phyloP scores from a whole-genome alignment of 2,329 filamentous ascomycete species.

The Biscogniauxia marginata region DNA sequence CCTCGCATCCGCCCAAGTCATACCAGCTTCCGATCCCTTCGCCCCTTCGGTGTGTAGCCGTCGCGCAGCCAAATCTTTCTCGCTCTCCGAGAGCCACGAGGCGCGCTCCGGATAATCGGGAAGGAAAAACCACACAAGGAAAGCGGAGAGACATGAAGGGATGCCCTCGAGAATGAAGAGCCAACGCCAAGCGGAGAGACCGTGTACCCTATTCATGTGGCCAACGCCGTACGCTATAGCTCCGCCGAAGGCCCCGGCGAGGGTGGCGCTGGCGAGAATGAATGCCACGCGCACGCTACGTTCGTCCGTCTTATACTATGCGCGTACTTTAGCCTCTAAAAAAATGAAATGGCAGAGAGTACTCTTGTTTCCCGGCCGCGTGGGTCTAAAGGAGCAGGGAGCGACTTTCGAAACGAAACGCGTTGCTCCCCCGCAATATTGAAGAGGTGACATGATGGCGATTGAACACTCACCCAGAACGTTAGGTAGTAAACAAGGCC shows the following conservation, averaged over 20 bases:
- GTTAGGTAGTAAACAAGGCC: slow-evolving; percentile 68
- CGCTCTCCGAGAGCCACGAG: slow-evolving; percentile 57
- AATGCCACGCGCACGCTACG: slow-evolving; percentile 70
- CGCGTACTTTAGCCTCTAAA: too few species aligned
- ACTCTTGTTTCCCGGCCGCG: too few species aligned
- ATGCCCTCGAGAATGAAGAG: slow-evolving; percentile 50
- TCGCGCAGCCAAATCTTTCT: slow-evolving; percentile 53
- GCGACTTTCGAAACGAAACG: too few species aligned
- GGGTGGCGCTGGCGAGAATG: slow-evolving; percentile 66
- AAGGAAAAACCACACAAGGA: slow-evolving; percentile 58
- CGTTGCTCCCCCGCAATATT: too few species aligned
- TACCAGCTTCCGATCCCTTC: slow-evolving; percentile 58
- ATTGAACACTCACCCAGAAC: slow-evolving; percentile 49
- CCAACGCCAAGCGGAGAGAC: slow-evolving; percentile 70
- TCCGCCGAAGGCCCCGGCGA: slow-evolving; percentile 75
- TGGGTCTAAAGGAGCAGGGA: too few species aligned
- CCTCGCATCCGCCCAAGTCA: slow-evolving; percentile 67
- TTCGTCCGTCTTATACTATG: slow-evolving; percentile 64
- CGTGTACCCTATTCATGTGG: slow-evolving; percentile 64
- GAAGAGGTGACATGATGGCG: neutral
- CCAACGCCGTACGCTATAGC: slow-evolving; percentile 72
- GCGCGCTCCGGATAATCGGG: slow-evolving; percentile 67
- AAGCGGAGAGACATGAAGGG: slow-evolving; percentile 51
- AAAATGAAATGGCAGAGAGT: too few species aligned
- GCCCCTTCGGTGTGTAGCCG: slow-evolving; percentile 47